phyloP scores from a whole-genome alignment of 352 stramenopile species.

The Phytophthora pistaciae region DNA sequence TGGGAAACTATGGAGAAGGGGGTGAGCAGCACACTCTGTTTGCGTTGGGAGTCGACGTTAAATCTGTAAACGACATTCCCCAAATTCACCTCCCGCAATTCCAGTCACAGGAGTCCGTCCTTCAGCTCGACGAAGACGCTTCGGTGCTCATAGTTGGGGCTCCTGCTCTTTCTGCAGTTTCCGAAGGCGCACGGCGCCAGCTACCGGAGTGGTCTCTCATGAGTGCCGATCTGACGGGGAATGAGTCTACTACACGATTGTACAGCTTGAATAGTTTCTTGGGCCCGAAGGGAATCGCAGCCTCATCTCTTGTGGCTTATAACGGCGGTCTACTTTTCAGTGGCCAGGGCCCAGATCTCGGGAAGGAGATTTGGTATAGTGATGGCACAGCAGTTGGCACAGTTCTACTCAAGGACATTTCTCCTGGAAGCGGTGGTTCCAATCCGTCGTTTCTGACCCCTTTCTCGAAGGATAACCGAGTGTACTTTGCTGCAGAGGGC shows the following conservation, averaged over 20 bases:
- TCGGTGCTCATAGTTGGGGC: conserved; percentile 55
- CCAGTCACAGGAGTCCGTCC: conserved; percentile 35
- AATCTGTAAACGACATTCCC: conserved; percentile 45
- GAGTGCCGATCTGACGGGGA: conserved; percentile 26
- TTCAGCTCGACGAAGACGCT: conserved; percentile 51
- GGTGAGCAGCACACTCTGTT: conserved; percentile 35
- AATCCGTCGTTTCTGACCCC: conserved; percentile 45
- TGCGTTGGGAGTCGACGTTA: conserved; percentile 48
- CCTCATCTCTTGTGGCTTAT: conserved; percentile 32
- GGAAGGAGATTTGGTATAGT: conserved; percentile 82
- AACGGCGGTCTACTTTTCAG: conserved; percentile 45
- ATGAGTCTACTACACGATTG: conserved; percentile 37
- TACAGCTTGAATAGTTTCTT: conserved; percentile 23
- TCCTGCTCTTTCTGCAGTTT: conserved; percentile 12
- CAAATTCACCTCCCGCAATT: conserved; percentile 54
- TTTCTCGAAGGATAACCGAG: conserved; percentile 63
- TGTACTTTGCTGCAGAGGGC: conserved; percentile 88
- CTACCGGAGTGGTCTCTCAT: conserved; percentile 38
- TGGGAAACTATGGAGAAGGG: conserved; percentile 46
- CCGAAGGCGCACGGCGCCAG: background rate
- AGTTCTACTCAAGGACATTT: conserved; percentile 73
- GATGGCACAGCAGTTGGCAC: conserved; percentile 77
- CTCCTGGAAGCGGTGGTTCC: conserved; percentile 39
- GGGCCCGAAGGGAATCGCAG: conserved; percentile 6
- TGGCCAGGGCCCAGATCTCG: conserved; percentile 20